These are phyloP conservation scores for Metschnikowia bowlesiae DNA, from an alignment of 805 yeast species.

Conservation along the genomic window DNA sequence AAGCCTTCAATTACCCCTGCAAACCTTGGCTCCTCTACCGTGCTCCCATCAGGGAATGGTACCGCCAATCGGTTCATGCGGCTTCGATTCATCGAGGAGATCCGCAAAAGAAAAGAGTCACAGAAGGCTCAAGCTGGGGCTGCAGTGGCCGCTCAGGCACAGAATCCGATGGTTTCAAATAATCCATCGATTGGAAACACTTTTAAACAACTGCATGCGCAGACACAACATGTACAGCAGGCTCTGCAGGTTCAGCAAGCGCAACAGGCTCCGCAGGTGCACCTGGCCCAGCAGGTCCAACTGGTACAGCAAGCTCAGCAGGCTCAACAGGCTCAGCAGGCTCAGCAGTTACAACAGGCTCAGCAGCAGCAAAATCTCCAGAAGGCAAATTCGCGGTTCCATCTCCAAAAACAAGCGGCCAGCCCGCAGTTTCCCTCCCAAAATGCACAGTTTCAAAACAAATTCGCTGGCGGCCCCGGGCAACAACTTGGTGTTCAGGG, in stretches of 20 bases:
- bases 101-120: conserved; percentile 58
- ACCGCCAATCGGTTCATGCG: conserved; percentile 73
- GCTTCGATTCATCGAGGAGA: conserved; percentile 81
- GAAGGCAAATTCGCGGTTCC: neutral
- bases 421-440: conserved; percentile 1
- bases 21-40: conserved; percentile 15
- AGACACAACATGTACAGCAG: conserved; percentile 1
- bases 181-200: neutral
- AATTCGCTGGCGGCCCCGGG: neutral
- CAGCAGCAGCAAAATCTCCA: conserved; percentile 4
- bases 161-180: conserved; percentile 3
- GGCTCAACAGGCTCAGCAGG: conserved; percentile 7
- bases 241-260: conserved; percentile 5
- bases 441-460: neutral
- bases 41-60: conserved; percentile 19
- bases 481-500: neutral
- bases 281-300: conserved; percentile 7
- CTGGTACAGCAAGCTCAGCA: conserved; percentile 1
- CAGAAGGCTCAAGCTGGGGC: conserved; percentile 41
- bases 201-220: conserved; percentile 7
- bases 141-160: conserved; percentile 35
- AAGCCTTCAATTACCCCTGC: conserved; percentile 5
- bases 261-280: conserved; percentile 7
- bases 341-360: conserved; percentile 7
- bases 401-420: conserved; percentile 2